Percentiles rank a stretch among this genome's conserved stretches.
These are phyloP conservation scores for Cutaneotrichosporon spelunceum DNA, from an alignment of 1,284 basidiomycete species.

Conservation along the genomic window DNA sequence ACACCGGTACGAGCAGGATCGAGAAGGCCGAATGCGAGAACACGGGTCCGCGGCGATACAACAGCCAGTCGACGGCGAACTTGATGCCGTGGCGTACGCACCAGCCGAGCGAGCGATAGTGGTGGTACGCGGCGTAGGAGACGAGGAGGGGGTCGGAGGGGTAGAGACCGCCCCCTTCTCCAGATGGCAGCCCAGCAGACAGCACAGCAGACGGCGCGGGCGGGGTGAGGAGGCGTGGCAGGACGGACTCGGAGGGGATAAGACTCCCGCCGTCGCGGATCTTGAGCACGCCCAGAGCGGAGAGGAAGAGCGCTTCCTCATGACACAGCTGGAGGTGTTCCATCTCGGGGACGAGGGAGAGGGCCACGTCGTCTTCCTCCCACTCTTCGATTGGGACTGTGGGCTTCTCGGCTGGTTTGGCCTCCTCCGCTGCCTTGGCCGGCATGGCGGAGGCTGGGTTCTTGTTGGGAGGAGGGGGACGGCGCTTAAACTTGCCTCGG, in stretches of 20 bases:
- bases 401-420: neutral
- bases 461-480: constrained; percentile 23
- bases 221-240: constrained; percentile 32
- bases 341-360: constrained; percentile 59
- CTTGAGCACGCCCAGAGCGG: constrained; percentile 78
- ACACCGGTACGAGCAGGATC: constrained; percentile 80
- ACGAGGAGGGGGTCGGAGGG: constrained; percentile 89
- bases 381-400: constrained; percentile 57
- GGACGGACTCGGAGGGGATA: constrained; percentile 54
- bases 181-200: neutral
- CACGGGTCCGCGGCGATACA: constrained; percentile 93
- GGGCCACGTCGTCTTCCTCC: constrained; percentile 55
- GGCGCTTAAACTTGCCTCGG: constrained; percentile 41
- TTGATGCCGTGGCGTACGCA: constrained; percentile 94
- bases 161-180: constrained; percentile 21
- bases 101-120: constrained; percentile 97
- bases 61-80: constrained; percentile 91
- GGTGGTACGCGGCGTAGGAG: constrained; percentile 87
- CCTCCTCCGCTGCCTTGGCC: neutral
- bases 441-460: neutral
- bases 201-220: constrained; percentile 35
- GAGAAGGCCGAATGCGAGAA: constrained; percentile 88
- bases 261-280: constrained; percentile 2
- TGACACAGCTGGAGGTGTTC: constrained; percentile 91
- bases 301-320: constrained; percentile 90